Evolutionary conservation across 169 alveolate genomes (phyloP).

Genomic region (Eimeria maxima): DNA sequence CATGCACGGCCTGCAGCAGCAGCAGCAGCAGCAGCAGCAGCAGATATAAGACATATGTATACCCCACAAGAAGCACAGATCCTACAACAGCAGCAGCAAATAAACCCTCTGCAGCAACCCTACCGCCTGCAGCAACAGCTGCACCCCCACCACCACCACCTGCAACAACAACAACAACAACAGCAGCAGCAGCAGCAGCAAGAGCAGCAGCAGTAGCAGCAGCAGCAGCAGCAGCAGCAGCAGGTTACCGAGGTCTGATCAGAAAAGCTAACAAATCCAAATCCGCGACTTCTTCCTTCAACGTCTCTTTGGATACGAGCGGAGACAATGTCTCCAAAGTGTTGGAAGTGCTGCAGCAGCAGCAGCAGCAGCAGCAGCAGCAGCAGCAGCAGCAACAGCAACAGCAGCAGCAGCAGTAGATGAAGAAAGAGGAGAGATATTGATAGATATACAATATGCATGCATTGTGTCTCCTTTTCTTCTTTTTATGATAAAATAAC

Average conservation of each 20-base stretch:
- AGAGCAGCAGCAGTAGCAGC: neutral
- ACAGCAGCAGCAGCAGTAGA: slow-evolving; percentile 26
- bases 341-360: slow-evolving; percentile 88
- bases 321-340: slow-evolving; percentile 90
- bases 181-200: slow-evolving; percentile 33
- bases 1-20: slow-evolving; percentile 85
- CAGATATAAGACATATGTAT: too few species aligned
- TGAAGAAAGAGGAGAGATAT: too few species aligned
- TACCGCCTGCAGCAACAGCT: neutral
- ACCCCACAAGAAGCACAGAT: too few species aligned
- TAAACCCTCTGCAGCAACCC: neutral
- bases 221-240: slow-evolving; percentile 38
- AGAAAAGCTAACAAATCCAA: slow-evolving; percentile 95
- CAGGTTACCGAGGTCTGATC: slow-evolving; percentile 82
- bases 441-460: too few species aligned
- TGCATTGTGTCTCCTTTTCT: too few species aligned
- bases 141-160: neutral
- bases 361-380: slow-evolving; percentile 48
- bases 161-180: slow-evolving; percentile 27
- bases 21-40: slow-evolving; percentile 61
- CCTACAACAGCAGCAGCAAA: neutral
- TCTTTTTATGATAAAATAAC: too few species aligned
- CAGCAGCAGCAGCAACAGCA: slow-evolving; percentile 1
- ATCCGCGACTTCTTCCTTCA: slow-evolving; percentile 92
- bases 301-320: slow-evolving; percentile 90